phyloP scores from a whole-genome alignment of 331 rosid species.

The Dryas integrifolia region DNA sequence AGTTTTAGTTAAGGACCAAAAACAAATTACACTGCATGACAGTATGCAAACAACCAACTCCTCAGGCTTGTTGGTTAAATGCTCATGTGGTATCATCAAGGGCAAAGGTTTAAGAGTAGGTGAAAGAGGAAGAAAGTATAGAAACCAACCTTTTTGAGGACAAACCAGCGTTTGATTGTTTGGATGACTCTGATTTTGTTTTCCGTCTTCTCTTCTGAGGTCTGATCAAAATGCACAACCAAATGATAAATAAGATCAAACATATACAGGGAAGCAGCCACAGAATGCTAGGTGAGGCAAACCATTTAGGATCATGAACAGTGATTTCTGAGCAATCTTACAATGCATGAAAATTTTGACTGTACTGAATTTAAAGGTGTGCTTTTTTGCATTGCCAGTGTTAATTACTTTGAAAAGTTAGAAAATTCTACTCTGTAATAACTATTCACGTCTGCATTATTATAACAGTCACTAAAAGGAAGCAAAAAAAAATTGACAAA shows the following conservation, averaged over 20 bases:
- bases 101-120: not conserved
- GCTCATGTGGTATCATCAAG: not conserved
- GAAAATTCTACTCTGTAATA: not conserved
- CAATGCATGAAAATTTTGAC: conserved; percentile 1
- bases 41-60: not conserved
- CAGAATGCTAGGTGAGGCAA: conserved; percentile 2
- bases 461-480: not conserved
- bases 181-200: conserved; percentile 25
- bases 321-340: not conserved
- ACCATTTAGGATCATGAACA: conserved; percentile 20
- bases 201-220: conserved; percentile 32
- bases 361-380: not conserved
- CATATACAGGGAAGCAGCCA: not conserved
- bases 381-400: not conserved
- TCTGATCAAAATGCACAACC: conserved; percentile 39
- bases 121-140: not conserved
- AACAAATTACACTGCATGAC: not conserved
- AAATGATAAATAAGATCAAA: conserved; percentile 12
- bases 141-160: conserved; percentile 43
- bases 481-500: not conserved
- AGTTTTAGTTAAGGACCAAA: conserved; percentile 12
- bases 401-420: not conserved
- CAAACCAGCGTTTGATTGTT: conserved; percentile 22
- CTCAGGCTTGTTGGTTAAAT: not conserved
- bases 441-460: not conserved